These are phyloP conservation scores for Staphylotrichum tortipilum DNA, from an alignment of 495 filamentous ascomycete genomes.

Conservation along the genomic window DNA sequence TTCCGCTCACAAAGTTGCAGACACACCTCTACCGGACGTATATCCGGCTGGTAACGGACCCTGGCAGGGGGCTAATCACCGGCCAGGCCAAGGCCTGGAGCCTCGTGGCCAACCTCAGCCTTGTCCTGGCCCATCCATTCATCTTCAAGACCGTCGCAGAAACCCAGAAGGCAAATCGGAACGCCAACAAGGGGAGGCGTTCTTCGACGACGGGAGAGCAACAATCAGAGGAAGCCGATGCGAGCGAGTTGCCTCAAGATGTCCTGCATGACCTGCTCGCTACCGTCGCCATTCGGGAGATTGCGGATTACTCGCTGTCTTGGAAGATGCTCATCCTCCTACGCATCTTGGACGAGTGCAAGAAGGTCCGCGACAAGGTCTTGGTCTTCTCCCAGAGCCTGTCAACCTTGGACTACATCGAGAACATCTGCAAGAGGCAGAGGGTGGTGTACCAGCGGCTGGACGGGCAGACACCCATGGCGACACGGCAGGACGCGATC, in stretches of 20 bases:
- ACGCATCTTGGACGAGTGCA: constrained; percentile 55
- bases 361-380: constrained; percentile 56
- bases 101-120: constrained; percentile 40
- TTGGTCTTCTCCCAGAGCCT: constrained; percentile 75
- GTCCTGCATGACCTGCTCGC: constrained; percentile 27
- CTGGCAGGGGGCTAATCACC: background rate
- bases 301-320: constrained; percentile 39
- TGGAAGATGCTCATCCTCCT: constrained; percentile 59
- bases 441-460: constrained; percentile 46
- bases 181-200: background rate
- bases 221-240: constrained; percentile 19
- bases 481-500: constrained; percentile 47
- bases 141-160: constrained; percentile 45
- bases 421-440: constrained; percentile 39
- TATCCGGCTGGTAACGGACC: constrained; percentile 26
- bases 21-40: constrained; percentile 52
- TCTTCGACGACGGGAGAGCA: background rate
- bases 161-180: constrained; percentile 16
- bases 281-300: constrained; percentile 18
- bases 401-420: constrained; percentile 59
- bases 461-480: constrained; percentile 52
- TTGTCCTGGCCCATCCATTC: constrained; percentile 70
- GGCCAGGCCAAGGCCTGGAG: constrained; percentile 24
- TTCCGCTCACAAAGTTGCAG: constrained; percentile 64
- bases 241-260: constrained; percentile 19